Evolutionary conservation across 2,329 filamentous ascomycete species (phyloP), one percentile per base, ranked within the genome.

Genomic region (Neopestalotiopsis sp.): DNA sequence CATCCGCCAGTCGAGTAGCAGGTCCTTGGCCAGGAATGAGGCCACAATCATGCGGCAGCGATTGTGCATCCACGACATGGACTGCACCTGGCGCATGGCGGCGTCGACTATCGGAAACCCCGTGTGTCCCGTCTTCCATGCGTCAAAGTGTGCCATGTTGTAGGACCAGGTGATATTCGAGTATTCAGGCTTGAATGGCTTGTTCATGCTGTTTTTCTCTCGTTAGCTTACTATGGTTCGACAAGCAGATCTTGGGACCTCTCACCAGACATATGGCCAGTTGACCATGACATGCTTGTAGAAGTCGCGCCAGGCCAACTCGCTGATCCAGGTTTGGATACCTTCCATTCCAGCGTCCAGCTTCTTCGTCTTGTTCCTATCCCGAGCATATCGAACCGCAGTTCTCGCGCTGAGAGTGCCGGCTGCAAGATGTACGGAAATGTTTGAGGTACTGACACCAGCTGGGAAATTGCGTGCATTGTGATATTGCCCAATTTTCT

Each of bases 81-180:
- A 78, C 12, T 85, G 86, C 6, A 95, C 78, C 79, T 97, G 93
- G 9, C 94, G 88, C 93, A 97, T 96, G 1, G 92, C 93, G 0
- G 94, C 94, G 76, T 97, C 94, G 28, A 97, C 91, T 61, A 97
- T 91, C 0, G 94, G 94, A 75, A 90, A 95, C 0, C 94, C 94
- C 0, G 94, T 97, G 42, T 82, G 85, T 6, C 94, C 94, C 42
- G 89, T 81, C 53, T 87, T 89, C 94, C 95, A 98, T 3, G 90
- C 89, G 1, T 85, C 74, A 81, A 97, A 96, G 24, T 90, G 85
- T 1, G 87, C 84, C 10, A 83, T 75, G 74, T 94, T 84, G 78
- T 95, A 94, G 65, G 94, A 93, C 94, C 94, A 97, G 64, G 88
- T 81, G 62, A 97, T 91, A 73, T 95, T 91, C 59, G 92, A 90